Percentiles rank a stretch among this genome's conserved stretches.
These are phyloP conservation scores for Arthrinium phaeospermum DNA, from an alignment of 2,329 filamentous ascomycete genomes.

Conservation along the genomic window DNA sequence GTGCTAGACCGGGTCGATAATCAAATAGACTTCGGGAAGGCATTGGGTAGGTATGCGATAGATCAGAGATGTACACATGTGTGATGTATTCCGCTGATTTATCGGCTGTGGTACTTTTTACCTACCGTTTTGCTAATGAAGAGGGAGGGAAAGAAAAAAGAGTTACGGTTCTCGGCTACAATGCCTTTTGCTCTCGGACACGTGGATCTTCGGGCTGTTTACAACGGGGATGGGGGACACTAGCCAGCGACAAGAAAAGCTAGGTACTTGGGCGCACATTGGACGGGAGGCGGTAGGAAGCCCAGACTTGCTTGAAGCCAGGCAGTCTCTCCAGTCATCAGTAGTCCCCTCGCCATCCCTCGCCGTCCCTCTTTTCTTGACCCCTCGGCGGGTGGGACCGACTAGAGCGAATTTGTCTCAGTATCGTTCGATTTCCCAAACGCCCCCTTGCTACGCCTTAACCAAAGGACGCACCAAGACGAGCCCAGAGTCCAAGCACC, in stretches of 20 bases:
- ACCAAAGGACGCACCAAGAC: slow-evolving; percentile 1
- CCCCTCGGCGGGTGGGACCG: slow-evolving; percentile 7
- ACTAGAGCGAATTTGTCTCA: slow-evolving; percentile 18
- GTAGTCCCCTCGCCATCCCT: neutral
- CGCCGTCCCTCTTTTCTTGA: neutral
- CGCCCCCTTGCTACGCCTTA: slow-evolving; percentile 4
- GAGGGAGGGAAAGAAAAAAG: neutral
- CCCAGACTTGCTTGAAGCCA: neutral
- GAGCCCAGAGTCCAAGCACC: neutral
- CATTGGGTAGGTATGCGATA: neutral
- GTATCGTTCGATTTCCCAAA: slow-evolving; percentile 18
- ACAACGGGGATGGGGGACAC: neutral
- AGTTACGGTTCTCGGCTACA: neutral
- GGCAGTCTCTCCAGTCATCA: neutral
- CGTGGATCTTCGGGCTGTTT: slow-evolving; percentile 2
- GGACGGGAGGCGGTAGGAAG: neutral
- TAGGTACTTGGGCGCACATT: neutral
- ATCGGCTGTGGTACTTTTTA: neutral
- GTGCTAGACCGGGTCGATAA: neutral
- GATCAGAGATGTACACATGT: neutral
- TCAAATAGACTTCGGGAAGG: neutral
- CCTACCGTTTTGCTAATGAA: slow-evolving; percentile 1
- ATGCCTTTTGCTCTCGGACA: slow-evolving; percentile 5
- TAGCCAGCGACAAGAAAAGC: neutral
- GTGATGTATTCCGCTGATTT: neutral